Conservation (phyloP, 140 eudicot genomes). For the Anethum foeniculum region DNA sequence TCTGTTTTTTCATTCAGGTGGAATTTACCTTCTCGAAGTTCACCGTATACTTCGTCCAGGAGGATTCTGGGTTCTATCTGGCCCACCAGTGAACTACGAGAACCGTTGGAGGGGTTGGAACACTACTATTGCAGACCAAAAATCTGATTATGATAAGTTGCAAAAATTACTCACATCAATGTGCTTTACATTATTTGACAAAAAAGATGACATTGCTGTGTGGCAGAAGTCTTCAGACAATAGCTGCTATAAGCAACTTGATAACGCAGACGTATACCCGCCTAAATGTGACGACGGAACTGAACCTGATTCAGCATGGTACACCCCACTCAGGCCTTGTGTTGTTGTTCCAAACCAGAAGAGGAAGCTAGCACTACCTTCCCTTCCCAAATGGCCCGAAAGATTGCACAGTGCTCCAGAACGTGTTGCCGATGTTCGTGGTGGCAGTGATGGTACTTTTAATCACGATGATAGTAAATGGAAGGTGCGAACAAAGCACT, state of each 20-base stretch:
- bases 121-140: constrained; percentile 65
- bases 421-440: constrained; percentile 53
- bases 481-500: constrained; percentile 62
- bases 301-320: constrained; percentile 91
- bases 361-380: constrained; percentile 37
- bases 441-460: constrained; percentile 76
- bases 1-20: constrained; percentile 32
- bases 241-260: constrained; percentile 70
- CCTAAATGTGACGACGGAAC: constrained; percentile 88
- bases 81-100: constrained; percentile 79
- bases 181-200: constrained; percentile 71
- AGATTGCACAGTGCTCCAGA: constrained; percentile 68
- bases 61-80: constrained; percentile 95
- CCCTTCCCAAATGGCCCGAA: constrained; percentile 74
- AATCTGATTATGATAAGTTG: constrained; percentile 31
- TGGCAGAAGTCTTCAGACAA: constrained; percentile 84
- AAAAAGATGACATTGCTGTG: constrained; percentile 68
- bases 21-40: constrained; percentile 77
- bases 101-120: constrained; percentile 77
- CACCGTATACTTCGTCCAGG: constrained; percentile 91
- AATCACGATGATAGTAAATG: constrained; percentile 65
- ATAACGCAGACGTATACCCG: constrained; percentile 68
- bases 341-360: constrained; percentile 55
- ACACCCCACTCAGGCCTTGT: constrained; percentile 84
- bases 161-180: constrained; percentile 11